A percentile compares a stretch with the other conserved stretches of the same genome.
Evolutionary conservation across 2,329 filamentous ascomycete species (phyloP).

Genomic region (Hypomyces rosellus): DNA sequence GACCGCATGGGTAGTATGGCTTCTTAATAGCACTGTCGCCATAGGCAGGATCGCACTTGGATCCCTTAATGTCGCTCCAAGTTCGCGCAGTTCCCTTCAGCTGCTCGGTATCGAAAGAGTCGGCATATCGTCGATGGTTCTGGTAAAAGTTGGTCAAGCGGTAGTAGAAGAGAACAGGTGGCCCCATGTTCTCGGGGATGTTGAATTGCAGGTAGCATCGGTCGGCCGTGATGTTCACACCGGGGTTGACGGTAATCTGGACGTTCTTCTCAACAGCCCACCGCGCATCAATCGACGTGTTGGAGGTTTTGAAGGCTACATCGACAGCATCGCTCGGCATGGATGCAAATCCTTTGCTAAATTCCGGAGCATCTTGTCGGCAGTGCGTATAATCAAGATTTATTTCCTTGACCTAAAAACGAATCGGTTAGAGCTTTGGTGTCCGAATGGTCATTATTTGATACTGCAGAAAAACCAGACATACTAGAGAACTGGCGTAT

Average conservation of each 20-base stretch:
- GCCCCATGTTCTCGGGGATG: slow-evolving; percentile 69
- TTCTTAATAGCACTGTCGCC: slow-evolving; percentile 44
- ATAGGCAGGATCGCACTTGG: slow-evolving; percentile 70
- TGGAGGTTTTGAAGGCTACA: slow-evolving; percentile 63
- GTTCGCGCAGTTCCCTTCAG: slow-evolving; percentile 63
- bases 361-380: slow-evolving; percentile 44
- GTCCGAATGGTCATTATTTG: background rate
- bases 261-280: slow-evolving; percentile 37
- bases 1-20: slow-evolving; percentile 87
- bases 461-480: slow-evolving; percentile 15
- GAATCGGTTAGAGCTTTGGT: slow-evolving; percentile 11
- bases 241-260: slow-evolving; percentile 35
- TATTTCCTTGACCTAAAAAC: slow-evolving; percentile 74
- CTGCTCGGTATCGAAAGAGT: slow-evolving; percentile 78
- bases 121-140: slow-evolving; percentile 94
- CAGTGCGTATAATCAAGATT: slow-evolving; percentile 87
- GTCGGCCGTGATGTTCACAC: slow-evolving; percentile 31
- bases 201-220: slow-evolving; percentile 72
- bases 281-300: slow-evolving; percentile 30
- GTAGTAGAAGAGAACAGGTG: slow-evolving; percentile 91
- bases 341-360: slow-evolving; percentile 29
- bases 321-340: slow-evolving; percentile 55
- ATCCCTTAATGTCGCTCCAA: slow-evolving; percentile 53
- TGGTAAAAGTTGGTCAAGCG: slow-evolving; percentile 97
- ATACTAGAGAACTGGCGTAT: slow-evolving; percentile 75